phyloP scores from a whole-genome alignment of 768 basidiomycete species.

The Agrocybe praecox region DNA sequence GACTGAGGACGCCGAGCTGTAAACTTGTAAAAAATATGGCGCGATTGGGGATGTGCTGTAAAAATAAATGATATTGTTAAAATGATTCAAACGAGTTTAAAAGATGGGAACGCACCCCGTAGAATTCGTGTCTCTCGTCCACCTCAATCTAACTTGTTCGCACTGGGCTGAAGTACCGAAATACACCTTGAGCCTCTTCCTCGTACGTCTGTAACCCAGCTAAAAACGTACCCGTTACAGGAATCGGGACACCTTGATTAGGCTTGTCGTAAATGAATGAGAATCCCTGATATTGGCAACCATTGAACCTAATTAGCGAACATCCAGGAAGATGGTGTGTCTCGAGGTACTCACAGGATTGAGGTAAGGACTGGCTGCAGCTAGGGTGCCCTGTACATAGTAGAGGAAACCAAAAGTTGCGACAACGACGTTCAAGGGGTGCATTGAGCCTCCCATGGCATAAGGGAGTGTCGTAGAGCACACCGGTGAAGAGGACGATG shows the following conservation, averaged over 20 bases:
- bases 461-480: constrained; percentile 4
- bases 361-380: constrained; percentile 26
- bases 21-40: constrained; percentile 53
- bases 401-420: constrained; percentile 8
- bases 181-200: neutral
- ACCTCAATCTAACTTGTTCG: constrained; percentile 35
- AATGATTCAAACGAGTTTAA: neutral
- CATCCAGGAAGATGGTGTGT: neutral
- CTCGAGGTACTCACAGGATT: constrained; percentile 19
- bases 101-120: constrained; percentile 26
- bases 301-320: constrained; percentile 1
- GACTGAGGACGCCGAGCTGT: constrained; percentile 45
- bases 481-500: constrained; percentile 8
- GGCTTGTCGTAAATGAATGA: constrained; percentile 35
- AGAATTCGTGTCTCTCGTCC: constrained; percentile 29
- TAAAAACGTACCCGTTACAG: constrained; percentile 30
- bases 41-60: constrained; percentile 46
- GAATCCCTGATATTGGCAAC: constrained; percentile 30
- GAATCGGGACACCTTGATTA: constrained; percentile 27
- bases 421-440: constrained; percentile 6
- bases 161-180: constrained; percentile 32
- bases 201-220: neutral
- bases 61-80: neutral
- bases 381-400: constrained; percentile 16
- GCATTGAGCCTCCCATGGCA: constrained; percentile 14